Conservation (phyloP, 2,329 filamentous ascomycete species). For the Botrytis aclada region DNA sequence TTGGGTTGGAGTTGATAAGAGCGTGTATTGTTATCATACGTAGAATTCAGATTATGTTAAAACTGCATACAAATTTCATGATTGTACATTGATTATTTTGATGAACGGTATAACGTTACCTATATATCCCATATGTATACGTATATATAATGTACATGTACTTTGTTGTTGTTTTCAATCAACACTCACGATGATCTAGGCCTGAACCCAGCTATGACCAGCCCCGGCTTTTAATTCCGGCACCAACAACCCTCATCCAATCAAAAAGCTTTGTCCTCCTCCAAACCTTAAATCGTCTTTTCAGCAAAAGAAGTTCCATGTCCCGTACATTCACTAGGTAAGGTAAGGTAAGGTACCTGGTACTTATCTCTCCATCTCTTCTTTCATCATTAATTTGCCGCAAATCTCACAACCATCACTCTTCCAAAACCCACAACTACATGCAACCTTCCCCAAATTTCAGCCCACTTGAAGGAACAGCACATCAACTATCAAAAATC, state of each 20-base stretch:
- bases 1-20: background rate
- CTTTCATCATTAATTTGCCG: constrained; percentile 18
- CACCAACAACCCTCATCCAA: background rate
- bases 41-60: background rate
- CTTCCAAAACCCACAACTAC: background rate
- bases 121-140: background rate
- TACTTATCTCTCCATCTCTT: constrained; percentile 8
- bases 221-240: background rate
- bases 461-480: background rate
- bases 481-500: background rate
- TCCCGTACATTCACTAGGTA: background rate
- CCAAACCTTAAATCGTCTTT: constrained; percentile 8
- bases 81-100: background rate
- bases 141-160: background rate
- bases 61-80: background rate
- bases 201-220: background rate
- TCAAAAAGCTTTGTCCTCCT: constrained; percentile 10
- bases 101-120: background rate
- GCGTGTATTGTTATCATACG: background rate
- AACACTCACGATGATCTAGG: background rate
- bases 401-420: background rate
- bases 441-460: background rate
- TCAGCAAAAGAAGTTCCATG: background rate
- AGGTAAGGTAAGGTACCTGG: background rate
- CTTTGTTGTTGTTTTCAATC: background rate